Conservation (phyloP, 2,329 filamentous ascomycete genomes). For the Colletotrichum sp. region DNA sequence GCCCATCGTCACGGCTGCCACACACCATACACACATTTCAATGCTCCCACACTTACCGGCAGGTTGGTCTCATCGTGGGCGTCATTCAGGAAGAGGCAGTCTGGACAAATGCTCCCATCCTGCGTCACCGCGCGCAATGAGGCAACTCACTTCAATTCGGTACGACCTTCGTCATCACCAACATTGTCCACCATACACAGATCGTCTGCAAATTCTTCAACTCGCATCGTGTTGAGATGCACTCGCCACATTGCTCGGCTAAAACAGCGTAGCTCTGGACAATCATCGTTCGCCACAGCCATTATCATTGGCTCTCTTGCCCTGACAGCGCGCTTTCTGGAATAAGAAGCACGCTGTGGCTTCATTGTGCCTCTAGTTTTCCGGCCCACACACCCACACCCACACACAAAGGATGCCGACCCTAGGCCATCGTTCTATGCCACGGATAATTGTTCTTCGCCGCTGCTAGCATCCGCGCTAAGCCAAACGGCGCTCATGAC, state of each 20-base stretch:
- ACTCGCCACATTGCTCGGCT: constrained; percentile 10
- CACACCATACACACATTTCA: background rate
- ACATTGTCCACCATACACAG: background rate
- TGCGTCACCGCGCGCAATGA: constrained; percentile 3
- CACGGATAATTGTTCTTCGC: constrained; percentile 7
- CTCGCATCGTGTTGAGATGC: background rate
- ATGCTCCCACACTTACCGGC: background rate
- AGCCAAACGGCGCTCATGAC: background rate
- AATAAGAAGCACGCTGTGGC: background rate
- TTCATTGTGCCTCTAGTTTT: background rate
- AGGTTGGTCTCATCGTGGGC: constrained; percentile 5
- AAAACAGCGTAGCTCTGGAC: background rate
- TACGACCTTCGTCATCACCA: background rate
- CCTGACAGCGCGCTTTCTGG: background rate
- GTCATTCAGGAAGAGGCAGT: background rate
- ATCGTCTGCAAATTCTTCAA: background rate
- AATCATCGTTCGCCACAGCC: constrained; percentile 1
- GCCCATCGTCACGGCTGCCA: background rate
- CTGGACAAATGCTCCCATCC: background rate
- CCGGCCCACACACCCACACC: constrained; percentile 2
- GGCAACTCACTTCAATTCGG: background rate
- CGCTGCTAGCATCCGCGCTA: background rate
- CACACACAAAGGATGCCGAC: background rate
- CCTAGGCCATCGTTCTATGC: constrained; percentile 5
- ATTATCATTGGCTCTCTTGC: background rate